Evolutionary conservation across 164 flowering plant species (phyloP).

Genomic region (Litsea cubeba): DNA sequence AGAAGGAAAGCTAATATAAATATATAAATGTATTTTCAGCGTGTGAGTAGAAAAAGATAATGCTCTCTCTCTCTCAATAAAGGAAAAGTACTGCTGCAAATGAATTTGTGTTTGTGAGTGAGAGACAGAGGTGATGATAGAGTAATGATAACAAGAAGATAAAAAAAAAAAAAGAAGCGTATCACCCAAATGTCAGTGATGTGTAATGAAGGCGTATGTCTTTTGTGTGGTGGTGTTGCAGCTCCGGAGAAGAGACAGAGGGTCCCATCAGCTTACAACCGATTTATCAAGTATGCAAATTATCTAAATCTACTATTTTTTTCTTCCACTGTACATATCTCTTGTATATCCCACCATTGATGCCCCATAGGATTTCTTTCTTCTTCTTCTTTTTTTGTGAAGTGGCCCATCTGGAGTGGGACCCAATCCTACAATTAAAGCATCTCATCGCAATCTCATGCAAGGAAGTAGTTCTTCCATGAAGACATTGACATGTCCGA

Average conservation of each 20-base stretch:
- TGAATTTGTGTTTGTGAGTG: too few species aligned
- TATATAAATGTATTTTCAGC: too few species aligned
- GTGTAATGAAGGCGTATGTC: slow-evolving; percentile 3
- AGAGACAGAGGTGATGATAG: slow-evolving; percentile 31
- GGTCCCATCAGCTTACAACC: slow-evolving; percentile 99
- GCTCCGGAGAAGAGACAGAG: slow-evolving; percentile 99
- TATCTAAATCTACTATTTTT: neutral
- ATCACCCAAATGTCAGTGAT: slow-evolving; percentile 2
- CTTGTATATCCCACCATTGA: neutral
- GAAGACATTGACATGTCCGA: neutral
- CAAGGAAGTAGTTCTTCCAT: neutral
- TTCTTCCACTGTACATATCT: neutral
- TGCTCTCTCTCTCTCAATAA: neutral
- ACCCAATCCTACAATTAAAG: neutral
- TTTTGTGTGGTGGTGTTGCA: slow-evolving; percentile 23
- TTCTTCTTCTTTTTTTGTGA: neutral
- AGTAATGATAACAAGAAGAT: slow-evolving; percentile 16
- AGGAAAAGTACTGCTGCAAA: neutral
- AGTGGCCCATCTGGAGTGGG: neutral
- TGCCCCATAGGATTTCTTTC: neutral
- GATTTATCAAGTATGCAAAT: slow-evolving; percentile 87
- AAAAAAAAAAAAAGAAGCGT: neutral
- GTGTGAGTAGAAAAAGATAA: neutral
- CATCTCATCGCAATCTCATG: neutral
- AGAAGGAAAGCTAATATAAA: too few species aligned